Evolutionary conservation across 352 stramenopile species (phyloP).

Genomic region (Lagenidium sp.): DNA sequence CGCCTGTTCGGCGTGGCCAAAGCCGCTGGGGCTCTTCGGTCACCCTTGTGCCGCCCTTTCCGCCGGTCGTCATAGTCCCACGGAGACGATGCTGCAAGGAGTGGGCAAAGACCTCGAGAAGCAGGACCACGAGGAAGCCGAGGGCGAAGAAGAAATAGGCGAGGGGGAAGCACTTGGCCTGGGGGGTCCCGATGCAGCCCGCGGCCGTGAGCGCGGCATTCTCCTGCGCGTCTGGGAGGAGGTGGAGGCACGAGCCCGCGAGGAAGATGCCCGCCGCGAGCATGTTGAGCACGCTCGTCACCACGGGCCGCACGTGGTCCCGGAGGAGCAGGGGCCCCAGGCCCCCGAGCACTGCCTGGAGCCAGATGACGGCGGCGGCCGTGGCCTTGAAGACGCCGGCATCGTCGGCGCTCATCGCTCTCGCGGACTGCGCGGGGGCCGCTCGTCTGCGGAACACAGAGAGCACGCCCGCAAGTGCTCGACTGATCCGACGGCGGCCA

Average conservation of each 20-base stretch:
- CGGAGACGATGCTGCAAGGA: constrained; percentile 35
- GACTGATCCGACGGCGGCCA: constrained; percentile 4
- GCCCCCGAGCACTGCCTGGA: constrained; percentile 41
- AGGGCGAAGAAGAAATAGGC: constrained; percentile 76
- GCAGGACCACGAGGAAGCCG: constrained; percentile 65
- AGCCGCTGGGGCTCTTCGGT: no score
- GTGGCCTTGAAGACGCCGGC: constrained; percentile 62
- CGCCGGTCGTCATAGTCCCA: background rate
- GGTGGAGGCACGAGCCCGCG: constrained; percentile 63
- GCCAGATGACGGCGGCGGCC: constrained; percentile 44
- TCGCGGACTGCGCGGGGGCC: background rate
- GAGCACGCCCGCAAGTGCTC: no score
- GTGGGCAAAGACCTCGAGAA: constrained; percentile 67
- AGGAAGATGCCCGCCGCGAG: constrained; percentile 75
- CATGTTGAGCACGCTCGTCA: constrained; percentile 72
- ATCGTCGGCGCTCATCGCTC: constrained; percentile 10
- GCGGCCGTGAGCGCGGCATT: constrained; percentile 43
- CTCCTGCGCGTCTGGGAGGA: constrained; percentile 65
- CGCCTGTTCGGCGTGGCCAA: no score
- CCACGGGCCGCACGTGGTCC: constrained; percentile 19
- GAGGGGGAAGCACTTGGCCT: constrained; percentile 61
- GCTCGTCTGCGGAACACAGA: background rate
- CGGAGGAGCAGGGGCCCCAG: constrained; percentile 39
- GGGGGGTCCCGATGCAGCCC: constrained; percentile 29
- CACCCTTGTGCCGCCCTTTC: constrained; percentile 4